Base-by-base conservation (phyloP, 805 yeast species). In the Cyberlindnera misumaiensis region DNA sequence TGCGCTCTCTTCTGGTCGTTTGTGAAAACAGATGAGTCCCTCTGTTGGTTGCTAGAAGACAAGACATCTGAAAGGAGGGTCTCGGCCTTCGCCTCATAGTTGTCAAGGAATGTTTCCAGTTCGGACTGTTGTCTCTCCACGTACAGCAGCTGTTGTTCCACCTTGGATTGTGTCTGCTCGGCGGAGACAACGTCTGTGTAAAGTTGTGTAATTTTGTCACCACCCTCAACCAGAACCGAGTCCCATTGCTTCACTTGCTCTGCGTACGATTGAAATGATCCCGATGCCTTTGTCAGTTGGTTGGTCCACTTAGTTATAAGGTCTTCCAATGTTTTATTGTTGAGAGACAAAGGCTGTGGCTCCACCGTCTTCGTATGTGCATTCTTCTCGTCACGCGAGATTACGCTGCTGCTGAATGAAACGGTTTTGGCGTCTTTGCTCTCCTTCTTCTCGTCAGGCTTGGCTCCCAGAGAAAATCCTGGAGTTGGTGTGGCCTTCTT, bases 51-150 rank as follows among this genome's bases (percentile, higher is more conserved):
- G 50, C 51, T 49, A 2, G 68, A 53, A 6, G 65, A 51, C 7
- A 63, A 43, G 6, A 63, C 63, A 37, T 64, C 69, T 4, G 64
- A 52, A 12, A 64, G 46, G 16, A 63, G 42, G 4, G 58, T 48
- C 33, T 62, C 67, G 1, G 67, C 61, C 44, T 61, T 65, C 1
- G 42, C 31, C 59, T 93, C 97, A 54, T 89, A 89, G 44, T 81
- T 81, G 47, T 83, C 83, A 45, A 93, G 71, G 51, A 90, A 72
- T 12, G 73, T 68, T 43, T 90, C 98, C 35, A 93, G 66, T 53
- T 90, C 97, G 42, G 84, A 86, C 56, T 93, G 98, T 58, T 93
- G 97, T 49, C 82, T 81, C 53, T 83, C 93, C 36, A 93, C 83
- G 54, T 88, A 90, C 30, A 79, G 67, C 40, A 93, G 67, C 29